Base-by-base conservation (phyloP, 495 filamentous ascomycete species). In the Lineolata rhizophorae region DNA sequence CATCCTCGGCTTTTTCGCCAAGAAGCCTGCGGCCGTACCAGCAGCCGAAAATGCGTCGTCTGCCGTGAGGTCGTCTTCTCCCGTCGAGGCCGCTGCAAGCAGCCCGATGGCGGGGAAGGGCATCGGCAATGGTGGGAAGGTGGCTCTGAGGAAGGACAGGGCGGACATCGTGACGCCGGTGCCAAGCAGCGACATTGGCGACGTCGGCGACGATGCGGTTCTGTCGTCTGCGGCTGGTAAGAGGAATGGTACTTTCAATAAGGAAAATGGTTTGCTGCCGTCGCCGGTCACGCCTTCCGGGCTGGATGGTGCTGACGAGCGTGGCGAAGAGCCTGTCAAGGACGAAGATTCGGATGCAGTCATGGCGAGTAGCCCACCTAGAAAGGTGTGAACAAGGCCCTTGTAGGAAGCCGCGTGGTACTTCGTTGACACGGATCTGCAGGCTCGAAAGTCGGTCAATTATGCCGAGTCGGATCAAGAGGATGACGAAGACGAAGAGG, bases 1-100 rank as follows among this genome's bases (percentile, higher is more conserved):
- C 6, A 87, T 93, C 31, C 58, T 83, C 2, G 76, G 79, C 21
- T 93, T 93, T 60, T 91, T 93, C 42, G 61, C 73, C 35, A 85
- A 76, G 43, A 65, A 65, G 8, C 54, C 63, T 0, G 58, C 9
- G 9, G 5, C 27, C 14, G n/a, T 6, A n/a, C 22, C 22, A n/a
- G 22, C 22, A 25, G n/a, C 6, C 22, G 6, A 6, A 6, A 16
- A 6, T 6, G 16, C 9, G 27, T 16, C 5, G 6, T 8, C 8
- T 30, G 30, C 30, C 19, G 30, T 10, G 9, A 19, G 8, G 8
- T 6, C 6, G 15, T 6, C 8, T 30, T 30, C 30, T n/a, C 9
- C 30, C 11, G 11, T 18, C 16, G 28, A 12, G 6, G 6, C 6
- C 16, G 14, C 6, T 18, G 22, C 22, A 8, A 12, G 8, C 22